Base-by-base conservation (phyloP, 2,329 filamentous ascomycete species). In the Fusarium annulatum region DNA sequence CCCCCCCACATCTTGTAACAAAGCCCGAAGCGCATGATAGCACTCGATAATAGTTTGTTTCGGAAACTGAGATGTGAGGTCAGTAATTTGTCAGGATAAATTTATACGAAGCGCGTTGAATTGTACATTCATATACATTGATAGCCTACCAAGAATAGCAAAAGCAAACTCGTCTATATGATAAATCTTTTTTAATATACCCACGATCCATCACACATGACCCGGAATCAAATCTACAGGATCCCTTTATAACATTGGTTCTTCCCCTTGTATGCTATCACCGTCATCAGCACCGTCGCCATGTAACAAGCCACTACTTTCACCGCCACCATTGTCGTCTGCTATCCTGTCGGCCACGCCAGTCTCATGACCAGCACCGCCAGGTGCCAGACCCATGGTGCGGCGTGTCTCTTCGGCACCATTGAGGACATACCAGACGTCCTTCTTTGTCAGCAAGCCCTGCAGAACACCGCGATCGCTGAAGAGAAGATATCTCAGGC, bases 361-460 rank as follows among this genome's bases (percentile, higher is more conserved):
- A 19, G 76, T 73, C 61, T 80, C 78, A 12, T 81, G 77, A 7
- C 77, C 75, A 15, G 58, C 53, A 39, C 64, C 70, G 23, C 52
- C 28, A 15, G 67, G 48, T 19, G 73, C 63, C n/a, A 79, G 43
- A 12, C 78, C 79, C 59, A 78, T 79, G 9, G 81, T 85, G 26
- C 86, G 83, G 33, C 87, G 84, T 61, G 88, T 88, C 80, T 91
- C 89, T 72, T 92, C 91, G 15, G 90, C 91, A 46, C 92, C 94
- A 79, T 97, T 94, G 51, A 98, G 86, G 43, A 98, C 91, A 81
- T 94, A 95, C 94, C 95, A 98, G 39, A 97, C 92, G 83, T 99
- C 96, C 85, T 99, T 99, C 86, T 98, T 98, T 26, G 96, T 99
- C 75, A 98, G 85, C 53, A 99, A 82, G 0, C 96, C 96, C 81